These are phyloP conservation scores for Malbranchea cinnamomea DNA, from an alignment of 2,329 filamentous ascomycete genomes.

Conservation along the genomic window DNA sequence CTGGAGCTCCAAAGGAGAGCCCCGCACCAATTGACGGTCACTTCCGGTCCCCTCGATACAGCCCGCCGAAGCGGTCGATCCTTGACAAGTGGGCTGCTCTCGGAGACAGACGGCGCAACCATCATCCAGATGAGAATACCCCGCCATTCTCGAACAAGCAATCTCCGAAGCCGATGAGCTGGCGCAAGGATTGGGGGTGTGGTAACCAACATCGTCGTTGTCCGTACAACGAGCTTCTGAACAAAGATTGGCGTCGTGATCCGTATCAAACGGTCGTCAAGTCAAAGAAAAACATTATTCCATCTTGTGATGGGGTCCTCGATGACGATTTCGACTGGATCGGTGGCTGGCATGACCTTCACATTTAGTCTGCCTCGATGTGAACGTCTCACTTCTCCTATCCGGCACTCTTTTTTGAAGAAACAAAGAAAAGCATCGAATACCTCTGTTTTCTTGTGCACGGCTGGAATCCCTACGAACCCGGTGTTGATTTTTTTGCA, in stretches of 20 bases:
- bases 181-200: constrained; percentile 29
- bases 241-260: constrained; percentile 34
- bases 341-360: constrained; percentile 70
- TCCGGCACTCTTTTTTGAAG: too few relatives aligned
- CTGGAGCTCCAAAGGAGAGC: not conserved
- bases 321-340: constrained; percentile 82
- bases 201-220: constrained; percentile 20
- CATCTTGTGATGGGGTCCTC: constrained; percentile 16
- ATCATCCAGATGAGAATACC: constrained; percentile 39
- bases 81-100: constrained; percentile 82
- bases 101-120: constrained; percentile 66
- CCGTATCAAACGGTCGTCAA: constrained; percentile 16
- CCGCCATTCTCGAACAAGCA: constrained; percentile 33
- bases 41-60: constrained; percentile 38
- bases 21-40: constrained; percentile 10
- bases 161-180: constrained; percentile 25
- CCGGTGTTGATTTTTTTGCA: constrained; percentile 5
- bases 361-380: constrained; percentile 48
- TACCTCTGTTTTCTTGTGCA: too few relatives aligned
- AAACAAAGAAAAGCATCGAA: too few relatives aligned
- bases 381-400: too few relatives aligned
- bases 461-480: too few relatives aligned
- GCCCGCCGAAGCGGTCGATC: constrained; percentile 37
- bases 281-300: constrained; percentile 14
- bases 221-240: constrained; percentile 26